phyloP scores from a whole-genome alignment of 2,329 filamentous ascomycete genomes.

The Penicillium hesseltinei region DNA sequence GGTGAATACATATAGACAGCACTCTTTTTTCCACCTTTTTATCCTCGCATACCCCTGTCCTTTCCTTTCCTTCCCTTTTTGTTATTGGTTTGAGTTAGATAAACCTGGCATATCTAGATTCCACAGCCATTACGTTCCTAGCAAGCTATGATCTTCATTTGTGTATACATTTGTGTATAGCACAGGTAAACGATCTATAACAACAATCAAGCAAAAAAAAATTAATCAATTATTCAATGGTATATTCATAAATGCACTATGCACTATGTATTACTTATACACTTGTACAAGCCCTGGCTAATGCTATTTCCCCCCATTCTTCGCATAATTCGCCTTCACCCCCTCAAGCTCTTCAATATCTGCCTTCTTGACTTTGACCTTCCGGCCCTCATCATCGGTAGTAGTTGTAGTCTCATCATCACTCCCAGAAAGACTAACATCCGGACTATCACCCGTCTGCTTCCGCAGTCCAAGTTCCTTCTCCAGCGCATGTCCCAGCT shows the following conservation, averaged over 20 bases:
- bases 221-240: not conserved
- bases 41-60: not conserved
- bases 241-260: conserved; percentile 1
- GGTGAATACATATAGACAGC: not conserved
- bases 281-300: not conserved
- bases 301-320: conserved; percentile 7
- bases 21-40: not conserved
- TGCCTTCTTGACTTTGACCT: conserved; percentile 25
- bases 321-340: conserved; percentile 38
- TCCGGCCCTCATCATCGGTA: conserved; percentile 28
- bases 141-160: not conserved
- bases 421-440: conserved; percentile 72
- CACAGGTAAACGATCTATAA: not conserved
- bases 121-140: not conserved
- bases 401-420: conserved; percentile 39
- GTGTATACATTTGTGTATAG: not conserved
- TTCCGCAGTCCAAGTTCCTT: conserved; percentile 68
- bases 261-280: not conserved
- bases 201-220: not conserved
- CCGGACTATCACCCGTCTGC: conserved; percentile 62
- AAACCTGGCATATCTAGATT: not conserved
- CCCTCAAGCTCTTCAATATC: conserved; percentile 38
- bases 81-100: not conserved
- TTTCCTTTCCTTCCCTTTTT: not conserved
- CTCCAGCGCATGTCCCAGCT: conserved; percentile 16